Evolutionary conservation across 139 green algal species (phyloP).

Genomic region (Picochlorum sp.): DNA sequence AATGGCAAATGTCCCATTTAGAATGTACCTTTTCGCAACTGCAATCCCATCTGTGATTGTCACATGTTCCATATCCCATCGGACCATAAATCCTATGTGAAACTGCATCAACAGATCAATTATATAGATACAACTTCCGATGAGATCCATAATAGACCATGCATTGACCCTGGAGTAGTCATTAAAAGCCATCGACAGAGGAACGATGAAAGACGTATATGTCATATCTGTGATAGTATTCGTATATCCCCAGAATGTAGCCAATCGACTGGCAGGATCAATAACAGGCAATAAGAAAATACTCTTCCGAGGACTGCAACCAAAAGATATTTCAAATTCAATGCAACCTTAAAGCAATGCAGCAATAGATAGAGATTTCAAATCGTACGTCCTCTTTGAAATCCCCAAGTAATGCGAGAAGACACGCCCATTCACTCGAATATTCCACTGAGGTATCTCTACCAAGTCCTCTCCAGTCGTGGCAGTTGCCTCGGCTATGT

Average conservation of each 20-base stretch:
- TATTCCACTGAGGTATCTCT: background rate
- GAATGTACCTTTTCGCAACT: conserved; percentile 12
- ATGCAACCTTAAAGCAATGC: too few relatives aligned
- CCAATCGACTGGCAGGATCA: conserved; percentile 1
- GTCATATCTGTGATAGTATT: conserved; percentile 11
- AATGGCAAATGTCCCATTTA: conserved; percentile 11
- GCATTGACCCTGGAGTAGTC: background rate
- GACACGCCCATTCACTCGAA: background rate
- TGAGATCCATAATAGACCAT: conserved; percentile 1
- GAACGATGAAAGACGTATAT: conserved; percentile 22
- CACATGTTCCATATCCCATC: conserved; percentile 12
- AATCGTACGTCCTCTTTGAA: background rate
- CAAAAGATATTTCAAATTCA: background rate
- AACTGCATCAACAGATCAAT: conserved; percentile 19
- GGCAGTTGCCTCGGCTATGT: background rate
- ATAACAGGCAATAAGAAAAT: conserved; percentile 15
- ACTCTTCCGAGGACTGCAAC: background rate
- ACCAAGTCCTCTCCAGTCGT: background rate
- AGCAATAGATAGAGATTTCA: background rate
- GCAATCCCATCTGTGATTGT: conserved; percentile 9
- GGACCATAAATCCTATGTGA: conserved; percentile 15
- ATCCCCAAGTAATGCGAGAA: background rate
- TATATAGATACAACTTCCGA: conserved; percentile 18
- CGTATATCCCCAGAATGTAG: conserved; percentile 2
- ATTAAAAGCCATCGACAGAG: conserved; percentile 21